Conservation (phyloP, 768 basidiomycete genomes). For the Kondoa subrosea region DNA sequence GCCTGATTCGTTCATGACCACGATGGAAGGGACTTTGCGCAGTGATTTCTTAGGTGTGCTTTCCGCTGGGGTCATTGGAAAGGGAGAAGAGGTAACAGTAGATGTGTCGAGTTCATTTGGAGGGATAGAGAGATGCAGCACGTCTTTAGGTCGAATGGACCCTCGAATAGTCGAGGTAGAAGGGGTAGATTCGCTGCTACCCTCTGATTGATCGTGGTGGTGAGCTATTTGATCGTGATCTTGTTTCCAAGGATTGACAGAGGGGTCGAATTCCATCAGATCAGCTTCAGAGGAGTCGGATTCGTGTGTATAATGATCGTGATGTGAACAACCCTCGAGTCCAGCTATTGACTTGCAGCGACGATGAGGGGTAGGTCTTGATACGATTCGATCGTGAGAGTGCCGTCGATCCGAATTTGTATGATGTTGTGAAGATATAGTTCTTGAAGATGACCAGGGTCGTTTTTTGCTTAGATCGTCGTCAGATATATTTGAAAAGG, state of each 20-base stretch:
- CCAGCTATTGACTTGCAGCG: neutral
- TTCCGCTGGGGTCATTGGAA: neutral
- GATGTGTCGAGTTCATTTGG: neutral
- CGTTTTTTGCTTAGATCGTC: neutral
- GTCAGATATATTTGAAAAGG: constrained; percentile 4
- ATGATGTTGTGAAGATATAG: too few species aligned
- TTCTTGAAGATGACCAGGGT: neutral
- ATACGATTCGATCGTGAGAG: too few species aligned
- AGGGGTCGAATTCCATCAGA: neutral
- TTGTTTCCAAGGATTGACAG: neutral
- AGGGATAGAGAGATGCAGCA: neutral
- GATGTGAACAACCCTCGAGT: neutral
- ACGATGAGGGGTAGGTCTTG: neutral
- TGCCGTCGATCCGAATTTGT: too few species aligned
- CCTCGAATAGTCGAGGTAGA: neutral
- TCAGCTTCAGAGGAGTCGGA: neutral
- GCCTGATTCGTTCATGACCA: neutral
- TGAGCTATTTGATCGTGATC: neutral
- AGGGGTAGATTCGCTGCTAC: neutral
- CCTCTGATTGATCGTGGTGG: neutral
- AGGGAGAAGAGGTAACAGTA: neutral
- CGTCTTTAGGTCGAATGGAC: neutral
- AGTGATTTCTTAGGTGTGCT: neutral
- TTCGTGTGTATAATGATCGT: neutral
- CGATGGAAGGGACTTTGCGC: constrained; percentile 4